Evolutionary conservation across 331 rosid species (phyloP).

Genomic region (Spiraea crenata): DNA sequence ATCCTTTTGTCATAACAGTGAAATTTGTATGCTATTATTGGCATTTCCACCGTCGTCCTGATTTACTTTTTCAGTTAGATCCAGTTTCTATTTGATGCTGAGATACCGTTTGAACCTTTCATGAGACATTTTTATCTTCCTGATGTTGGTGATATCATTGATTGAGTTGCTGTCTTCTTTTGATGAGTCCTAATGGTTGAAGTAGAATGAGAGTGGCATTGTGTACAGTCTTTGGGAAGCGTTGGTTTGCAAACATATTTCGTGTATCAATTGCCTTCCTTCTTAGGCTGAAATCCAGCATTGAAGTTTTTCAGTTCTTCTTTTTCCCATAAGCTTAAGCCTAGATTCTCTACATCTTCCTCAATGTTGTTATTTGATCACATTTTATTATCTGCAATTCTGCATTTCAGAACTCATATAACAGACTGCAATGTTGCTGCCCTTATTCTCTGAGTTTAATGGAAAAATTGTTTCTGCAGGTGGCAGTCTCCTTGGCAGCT

Average conservation of each 20-base stretch:
- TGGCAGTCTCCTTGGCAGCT: slow-evolving; percentile 91
- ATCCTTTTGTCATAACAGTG: background rate
- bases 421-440: too few relatives aligned
- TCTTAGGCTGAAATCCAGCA: background rate
- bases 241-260: background rate
- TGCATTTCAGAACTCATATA: background rate
- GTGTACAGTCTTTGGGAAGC: slow-evolving; percentile 11
- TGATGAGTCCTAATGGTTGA: background rate
- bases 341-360: background rate
- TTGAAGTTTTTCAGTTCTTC: background rate
- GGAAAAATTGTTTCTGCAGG: slow-evolving; percentile 46
- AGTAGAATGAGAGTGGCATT: background rate
- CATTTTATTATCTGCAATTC: background rate
- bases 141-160: background rate
- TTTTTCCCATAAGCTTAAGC: background rate
- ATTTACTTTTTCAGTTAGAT: background rate
- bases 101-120: background rate
- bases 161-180: background rate
- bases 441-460: slow-evolving; percentile 12
- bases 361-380: background rate
- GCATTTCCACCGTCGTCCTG: background rate
- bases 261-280: background rate
- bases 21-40: background rate
- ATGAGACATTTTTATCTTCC: background rate
- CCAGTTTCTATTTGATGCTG: background rate